Evolutionary conservation across 106 monocot species (phyloP).

Genomic region (Phalaenopsis equestris): DNA sequence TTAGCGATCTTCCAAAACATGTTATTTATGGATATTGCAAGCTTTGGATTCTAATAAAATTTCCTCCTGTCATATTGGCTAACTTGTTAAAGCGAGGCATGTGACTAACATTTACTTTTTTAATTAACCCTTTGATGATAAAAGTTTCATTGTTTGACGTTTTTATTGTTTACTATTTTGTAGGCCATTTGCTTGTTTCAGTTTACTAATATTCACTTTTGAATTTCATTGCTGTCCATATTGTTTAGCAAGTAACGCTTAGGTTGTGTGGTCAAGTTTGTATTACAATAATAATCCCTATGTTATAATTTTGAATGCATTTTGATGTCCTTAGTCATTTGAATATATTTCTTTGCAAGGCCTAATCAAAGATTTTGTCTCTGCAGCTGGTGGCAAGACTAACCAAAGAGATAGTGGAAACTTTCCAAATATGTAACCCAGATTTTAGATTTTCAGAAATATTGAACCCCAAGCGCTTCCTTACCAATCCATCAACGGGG

Average conservation of each 20-base stretch:
- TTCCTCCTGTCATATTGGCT: no score
- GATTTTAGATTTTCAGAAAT: slow-evolving; percentile 68
- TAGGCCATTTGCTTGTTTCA: background rate
- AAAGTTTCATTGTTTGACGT: no score
- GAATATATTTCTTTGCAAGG: background rate
- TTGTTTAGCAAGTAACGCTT: background rate
- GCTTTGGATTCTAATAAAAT: no score
- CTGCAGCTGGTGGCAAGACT: slow-evolving; percentile 70
- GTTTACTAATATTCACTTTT: background rate
- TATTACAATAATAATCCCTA: background rate
- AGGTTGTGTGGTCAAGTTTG: background rate
- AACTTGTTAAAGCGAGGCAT: no score
- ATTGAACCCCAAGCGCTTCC: slow-evolving; percentile 67
- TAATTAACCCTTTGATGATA: no score
- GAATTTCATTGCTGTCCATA: background rate
- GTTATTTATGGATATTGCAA: no score
- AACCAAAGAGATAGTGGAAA: slow-evolving; percentile 64
- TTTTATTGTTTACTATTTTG: background rate
- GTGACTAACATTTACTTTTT: no score
- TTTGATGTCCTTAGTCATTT: background rate
- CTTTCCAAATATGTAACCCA: slow-evolving; percentile 74
- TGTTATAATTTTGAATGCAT: background rate
- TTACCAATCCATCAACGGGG: slow-evolving; percentile 73
- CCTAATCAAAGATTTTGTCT: background rate
- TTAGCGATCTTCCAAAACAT: no score